These are phyloP conservation scores for Cladosporium velox DNA, from an alignment of 2,329 filamentous ascomycete genomes.

Conservation along the genomic window DNA sequence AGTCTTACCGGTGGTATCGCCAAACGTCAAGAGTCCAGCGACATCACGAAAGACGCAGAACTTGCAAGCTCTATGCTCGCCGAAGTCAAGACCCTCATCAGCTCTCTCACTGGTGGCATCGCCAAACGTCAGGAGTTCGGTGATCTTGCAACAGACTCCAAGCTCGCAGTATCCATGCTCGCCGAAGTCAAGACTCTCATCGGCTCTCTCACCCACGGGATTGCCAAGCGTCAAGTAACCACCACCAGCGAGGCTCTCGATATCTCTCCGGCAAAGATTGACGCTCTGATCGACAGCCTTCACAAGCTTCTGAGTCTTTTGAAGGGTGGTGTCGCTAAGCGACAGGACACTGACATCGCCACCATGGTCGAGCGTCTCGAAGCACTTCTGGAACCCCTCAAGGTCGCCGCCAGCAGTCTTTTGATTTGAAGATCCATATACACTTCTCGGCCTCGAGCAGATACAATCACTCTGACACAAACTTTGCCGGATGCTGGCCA, in stretches of 20 bases:
- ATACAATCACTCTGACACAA: rapidly evolving
- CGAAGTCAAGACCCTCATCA: no score
- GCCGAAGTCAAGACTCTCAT: neutral
- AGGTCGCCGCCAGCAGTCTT: neutral
- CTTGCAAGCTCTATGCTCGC: no score
- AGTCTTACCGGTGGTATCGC: neutral
- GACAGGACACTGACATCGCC: neutral
- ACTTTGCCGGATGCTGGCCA: neutral
- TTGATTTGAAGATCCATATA: neutral
- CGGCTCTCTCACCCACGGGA: neutral
- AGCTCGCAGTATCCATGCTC: neutral
- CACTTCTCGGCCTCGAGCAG: neutral
- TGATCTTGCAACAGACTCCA: no score
- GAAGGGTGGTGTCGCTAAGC: neutral
- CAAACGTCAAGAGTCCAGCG: neutral
- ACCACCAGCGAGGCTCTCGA: neutral
- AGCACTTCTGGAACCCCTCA: neutral
- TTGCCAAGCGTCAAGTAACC: neutral
- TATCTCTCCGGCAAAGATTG: neutral
- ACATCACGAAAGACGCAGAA: neutral
- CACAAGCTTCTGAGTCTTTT: neutral
- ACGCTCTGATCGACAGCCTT: neutral
- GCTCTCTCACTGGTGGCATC: no score
- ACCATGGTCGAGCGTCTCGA: neutral
- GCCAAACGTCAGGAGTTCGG: no score